Conservation (phyloP, 1,284 basidiomycete genomes). For the Tilletia indica region DNA sequence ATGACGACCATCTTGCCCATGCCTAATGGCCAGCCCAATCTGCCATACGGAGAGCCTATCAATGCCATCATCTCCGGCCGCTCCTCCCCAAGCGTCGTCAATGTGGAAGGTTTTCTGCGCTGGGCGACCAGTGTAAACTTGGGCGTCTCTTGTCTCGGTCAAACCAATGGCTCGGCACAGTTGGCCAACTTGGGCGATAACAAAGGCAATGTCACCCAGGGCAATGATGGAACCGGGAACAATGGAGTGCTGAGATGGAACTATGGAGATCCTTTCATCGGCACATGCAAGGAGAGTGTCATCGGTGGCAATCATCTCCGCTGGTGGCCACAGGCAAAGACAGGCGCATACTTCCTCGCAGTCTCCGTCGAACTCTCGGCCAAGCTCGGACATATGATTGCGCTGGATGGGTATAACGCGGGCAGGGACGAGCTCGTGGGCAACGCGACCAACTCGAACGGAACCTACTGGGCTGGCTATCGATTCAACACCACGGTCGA, state of each 20-base stretch:
- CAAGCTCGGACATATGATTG: conserved; percentile 36
- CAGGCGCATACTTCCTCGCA: conserved; percentile 80
- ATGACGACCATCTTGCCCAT: conserved; percentile 17
- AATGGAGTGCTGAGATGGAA: conserved; percentile 49
- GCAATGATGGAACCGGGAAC: conserved; percentile 36
- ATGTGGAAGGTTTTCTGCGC: conserved; percentile 48
- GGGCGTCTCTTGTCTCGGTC: conserved; percentile 53
- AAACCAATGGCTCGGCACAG: conserved; percentile 43
- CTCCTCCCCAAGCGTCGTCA: conserved; percentile 39
- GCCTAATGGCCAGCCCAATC: conserved; percentile 2
- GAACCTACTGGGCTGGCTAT: conserved; percentile 56
- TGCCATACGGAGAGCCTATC: conserved; percentile 44
- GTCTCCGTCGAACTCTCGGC: conserved; percentile 42
- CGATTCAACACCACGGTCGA: conserved; percentile 42
- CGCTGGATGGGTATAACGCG: conserved; percentile 44
- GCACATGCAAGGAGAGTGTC: conserved; percentile 67
- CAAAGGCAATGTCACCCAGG: conserved; percentile 35
- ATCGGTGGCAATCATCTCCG: conserved; percentile 86
- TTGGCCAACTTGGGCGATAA: conserved; percentile 47
- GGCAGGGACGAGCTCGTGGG: conserved; percentile 69
- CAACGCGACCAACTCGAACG: conserved; percentile 48
- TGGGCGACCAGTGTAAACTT: conserved; percentile 51
- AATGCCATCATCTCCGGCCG: conserved; percentile 50
- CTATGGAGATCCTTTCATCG: conserved; percentile 39
- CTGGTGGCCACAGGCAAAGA: conserved; percentile 79